phyloP scores from a whole-genome alignment of 1,139 yeast genomes.

The Arxiozyma heterogenica region DNA sequence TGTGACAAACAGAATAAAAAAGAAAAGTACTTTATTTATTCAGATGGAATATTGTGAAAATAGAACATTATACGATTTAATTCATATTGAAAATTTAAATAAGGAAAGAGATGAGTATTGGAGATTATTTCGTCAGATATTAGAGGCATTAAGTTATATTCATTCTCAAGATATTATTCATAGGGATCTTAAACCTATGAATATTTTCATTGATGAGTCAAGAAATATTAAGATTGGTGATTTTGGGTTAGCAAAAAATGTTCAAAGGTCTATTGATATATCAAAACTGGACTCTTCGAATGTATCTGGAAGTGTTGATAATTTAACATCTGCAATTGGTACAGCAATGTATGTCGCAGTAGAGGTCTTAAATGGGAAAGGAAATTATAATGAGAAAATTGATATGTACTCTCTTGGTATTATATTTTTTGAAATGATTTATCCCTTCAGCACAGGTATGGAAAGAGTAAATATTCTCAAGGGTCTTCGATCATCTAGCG shows the following conservation, averaged over 20 bases:
- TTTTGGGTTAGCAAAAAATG: slow-evolving; percentile 88
- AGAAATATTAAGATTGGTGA: slow-evolving; percentile 92
- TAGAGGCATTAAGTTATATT: slow-evolving; percentile 86
- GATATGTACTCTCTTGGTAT: slow-evolving; percentile 94
- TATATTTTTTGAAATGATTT: slow-evolving; percentile 91
- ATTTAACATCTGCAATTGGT: slow-evolving; percentile 85
- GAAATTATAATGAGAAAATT: slow-evolving; percentile 79
- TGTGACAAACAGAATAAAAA: slow-evolving; percentile 7
- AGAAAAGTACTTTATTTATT: slow-evolving; percentile 55
- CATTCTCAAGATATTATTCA: slow-evolving; percentile 93
- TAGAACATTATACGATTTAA: slow-evolving; percentile 75
- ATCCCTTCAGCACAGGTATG: slow-evolving; percentile 78
- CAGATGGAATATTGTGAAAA: slow-evolving; percentile 99
- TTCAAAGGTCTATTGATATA: slow-evolving; percentile 40
- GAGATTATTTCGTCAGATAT: slow-evolving; percentile 76
- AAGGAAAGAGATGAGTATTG: slow-evolving; percentile 72
- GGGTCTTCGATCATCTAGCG: slow-evolving; percentile 46
- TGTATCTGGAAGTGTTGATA: slow-evolving; percentile 41
- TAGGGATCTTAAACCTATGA: slow-evolving; percentile 90
- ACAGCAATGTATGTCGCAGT: slow-evolving; percentile 88
- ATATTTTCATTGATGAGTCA: slow-evolving; percentile 85
- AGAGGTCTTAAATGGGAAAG: slow-evolving; percentile 64
- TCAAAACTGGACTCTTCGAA: slow-evolving; percentile 31
- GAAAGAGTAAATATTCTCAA: slow-evolving; percentile 71
- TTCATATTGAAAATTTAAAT: slow-evolving; percentile 65